Conservation (phyloP, 148 eudicot genomes). For the Rhododendron mucronatum region DNA sequence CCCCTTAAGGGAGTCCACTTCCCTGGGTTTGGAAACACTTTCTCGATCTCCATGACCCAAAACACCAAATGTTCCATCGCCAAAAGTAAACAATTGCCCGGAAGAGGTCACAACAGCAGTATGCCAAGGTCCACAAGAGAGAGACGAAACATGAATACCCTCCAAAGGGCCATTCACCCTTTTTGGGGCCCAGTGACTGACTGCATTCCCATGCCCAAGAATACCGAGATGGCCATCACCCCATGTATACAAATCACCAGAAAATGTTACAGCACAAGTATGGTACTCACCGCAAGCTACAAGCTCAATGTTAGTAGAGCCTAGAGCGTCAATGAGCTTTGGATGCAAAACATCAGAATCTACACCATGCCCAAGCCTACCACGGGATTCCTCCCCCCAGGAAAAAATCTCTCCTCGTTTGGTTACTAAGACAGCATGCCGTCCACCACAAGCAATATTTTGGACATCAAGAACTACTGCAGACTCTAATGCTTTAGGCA, state of each 20-base stretch:
- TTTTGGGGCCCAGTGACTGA: conserved; percentile 91
- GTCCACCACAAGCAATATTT: conserved; percentile 91
- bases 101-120: conserved; percentile 96
- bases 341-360: conserved; percentile 91
- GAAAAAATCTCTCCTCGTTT: conserved; percentile 96
- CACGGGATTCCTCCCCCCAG: conserved; percentile 93
- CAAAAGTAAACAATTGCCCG: conserved; percentile 93
- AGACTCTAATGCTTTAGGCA: conserved; percentile 94
- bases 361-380: conserved; percentile 96
- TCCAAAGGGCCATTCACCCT: conserved; percentile 85
- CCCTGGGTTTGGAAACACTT: conserved; percentile 77
- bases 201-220: conserved; percentile 92
- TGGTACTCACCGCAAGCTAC: conserved; percentile 95
- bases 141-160: conserved; percentile 88
- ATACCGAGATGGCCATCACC: conserved; percentile 89
- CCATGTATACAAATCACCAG: conserved; percentile 97
- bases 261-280: conserved; percentile 91
- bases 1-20: conserved; percentile 93
- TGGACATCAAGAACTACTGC: conserved; percentile 98
- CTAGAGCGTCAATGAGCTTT: conserved; percentile 81
- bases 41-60: conserved; percentile 88
- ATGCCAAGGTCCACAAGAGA: conserved; percentile 98
- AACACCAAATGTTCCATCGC: conserved; percentile 94
- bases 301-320: conserved; percentile 81
- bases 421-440: conserved; percentile 88